These are phyloP conservation scores for Lathyrus sativus DNA, from an alignment of 306 rosid species.

Conservation along the genomic window DNA sequence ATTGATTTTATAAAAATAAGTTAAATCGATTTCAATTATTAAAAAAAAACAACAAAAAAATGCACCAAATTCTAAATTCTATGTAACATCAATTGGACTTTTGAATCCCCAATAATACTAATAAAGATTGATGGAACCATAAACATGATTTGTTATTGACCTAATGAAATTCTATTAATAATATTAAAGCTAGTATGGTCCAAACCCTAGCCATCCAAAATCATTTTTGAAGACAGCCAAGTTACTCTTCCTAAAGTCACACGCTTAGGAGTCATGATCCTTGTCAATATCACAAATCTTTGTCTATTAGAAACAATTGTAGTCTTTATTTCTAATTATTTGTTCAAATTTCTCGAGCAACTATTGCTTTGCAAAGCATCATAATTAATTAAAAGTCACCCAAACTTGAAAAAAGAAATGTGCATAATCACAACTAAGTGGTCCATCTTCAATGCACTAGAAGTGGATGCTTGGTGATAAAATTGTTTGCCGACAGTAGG, in stretches of 20 bases:
- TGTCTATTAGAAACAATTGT: slow-evolving; percentile 31
- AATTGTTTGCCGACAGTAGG: slow-evolving; percentile 19
- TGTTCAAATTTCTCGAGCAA: slow-evolving; percentile 23
- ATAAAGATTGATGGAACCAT: slow-evolving; percentile 39
- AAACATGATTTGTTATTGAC: slow-evolving; percentile 51
- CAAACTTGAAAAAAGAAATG: too few relatives aligned
- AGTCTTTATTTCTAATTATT: slow-evolving; percentile 48
- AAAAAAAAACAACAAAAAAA: too few relatives aligned
- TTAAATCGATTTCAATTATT: too few relatives aligned
- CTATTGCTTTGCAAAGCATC: slow-evolving; percentile 24
- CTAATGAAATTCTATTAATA: slow-evolving; percentile 35
- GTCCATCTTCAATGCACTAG: neutral
- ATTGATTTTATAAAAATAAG: too few relatives aligned
- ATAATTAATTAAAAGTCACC: too few relatives aligned
- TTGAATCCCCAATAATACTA: slow-evolving; percentile 38
- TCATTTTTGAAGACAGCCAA: slow-evolving; percentile 29
- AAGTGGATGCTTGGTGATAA: slow-evolving; percentile 23
- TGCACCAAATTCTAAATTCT: slow-evolving; percentile 37
- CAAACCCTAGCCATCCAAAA: slow-evolving; percentile 27
- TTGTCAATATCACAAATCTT: slow-evolving; percentile 33
- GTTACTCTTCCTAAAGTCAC: slow-evolving; percentile 42
- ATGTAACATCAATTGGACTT: slow-evolving; percentile 39
- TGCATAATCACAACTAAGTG: neutral
- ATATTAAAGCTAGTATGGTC: slow-evolving; percentile 34
- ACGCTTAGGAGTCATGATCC: slow-evolving; percentile 30